Base-by-base conservation (phyloP, 2,329 filamentous ascomycete genomes). In the Didymella segeticola region DNA sequence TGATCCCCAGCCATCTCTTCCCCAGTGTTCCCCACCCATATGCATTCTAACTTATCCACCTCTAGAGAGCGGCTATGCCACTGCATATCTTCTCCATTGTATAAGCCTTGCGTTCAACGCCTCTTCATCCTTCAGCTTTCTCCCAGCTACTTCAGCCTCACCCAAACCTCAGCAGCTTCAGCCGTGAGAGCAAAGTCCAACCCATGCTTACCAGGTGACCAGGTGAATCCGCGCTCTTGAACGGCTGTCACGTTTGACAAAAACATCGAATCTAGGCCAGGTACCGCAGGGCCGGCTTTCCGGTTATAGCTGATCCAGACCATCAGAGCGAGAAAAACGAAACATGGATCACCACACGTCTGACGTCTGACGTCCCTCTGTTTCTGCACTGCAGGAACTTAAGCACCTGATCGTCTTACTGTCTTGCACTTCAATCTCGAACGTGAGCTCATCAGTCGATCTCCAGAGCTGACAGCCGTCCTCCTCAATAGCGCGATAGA, bases 221-320 rank as follows among this genome's bases (percentile, higher is more conserved):
- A 29, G 26, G 26, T 33, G 1, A 9, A 23, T 33, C 27, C 34
- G 27, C 29, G 17, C 31, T 33, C 22, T 38, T 39, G 38, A 22
- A 31, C 29, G 43, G 43, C 38, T 53, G 50, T 47, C 43, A 47
- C 43, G 50, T 53, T 30, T 43, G 30, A 47, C 50, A 47, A 33
- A 15, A 47, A 17, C 31, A 47, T 47, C 23, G 37, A 43, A 27
- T 39, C 11, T 11, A 38, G 38, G 23, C n/a, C 31, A 33, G 31
- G 38, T 30, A 47, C 31, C 26, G 31, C 17, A 38, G 19, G 12
- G 23, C 38, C 31, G 38, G 20, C 15, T 12, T 26, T 37, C 50
- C 37, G 36, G 10, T 23, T 25, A n/a, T 17, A 43, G 30, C 25
- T 22, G 26, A 42, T 38, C 38, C n/a, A 53, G 50, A 47, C n/a